A percentile compares a stretch with the other conserved stretches of the same genome.
phyloP scores from a whole-genome alignment of 106 monocot genomes.

The Allium fistulosum region DNA sequence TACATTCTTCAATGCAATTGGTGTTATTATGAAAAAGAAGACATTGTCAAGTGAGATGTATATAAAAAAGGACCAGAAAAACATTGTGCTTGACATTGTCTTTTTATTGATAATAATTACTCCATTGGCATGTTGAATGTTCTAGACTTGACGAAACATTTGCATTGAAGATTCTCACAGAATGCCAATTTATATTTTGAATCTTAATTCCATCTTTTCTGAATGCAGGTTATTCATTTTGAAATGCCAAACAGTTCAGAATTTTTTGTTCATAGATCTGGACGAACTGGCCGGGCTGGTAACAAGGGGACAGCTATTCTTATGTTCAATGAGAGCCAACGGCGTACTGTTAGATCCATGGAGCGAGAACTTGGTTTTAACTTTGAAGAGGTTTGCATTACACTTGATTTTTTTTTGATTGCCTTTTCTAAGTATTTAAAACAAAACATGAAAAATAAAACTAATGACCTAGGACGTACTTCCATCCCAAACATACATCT shows the following conservation, averaged over 20 bases:
- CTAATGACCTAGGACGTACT: background rate
- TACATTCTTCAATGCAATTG: too few relatives aligned
- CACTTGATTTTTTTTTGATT: background rate
- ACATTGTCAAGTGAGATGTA: too few relatives aligned
- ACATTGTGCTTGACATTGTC: too few relatives aligned
- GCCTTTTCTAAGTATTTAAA: background rate
- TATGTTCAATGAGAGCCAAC: slow-evolving; percentile 33
- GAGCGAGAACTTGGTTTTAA: slow-evolving; percentile 27
- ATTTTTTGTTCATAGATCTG: slow-evolving; percentile 44
- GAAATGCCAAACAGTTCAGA: slow-evolving; percentile 38
- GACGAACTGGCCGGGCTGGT: slow-evolving; percentile 46
- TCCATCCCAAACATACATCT: background rate
- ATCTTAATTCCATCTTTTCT: background rate
- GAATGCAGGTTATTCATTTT: slow-evolving; percentile 39
- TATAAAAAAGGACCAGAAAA: too few relatives aligned
- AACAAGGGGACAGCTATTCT: slow-evolving; percentile 34
- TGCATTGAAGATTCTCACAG: background rate
- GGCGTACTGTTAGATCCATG: slow-evolving; percentile 21
- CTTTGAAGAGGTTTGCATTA: slow-evolving; percentile 23
- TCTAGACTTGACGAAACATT: too few relatives aligned
- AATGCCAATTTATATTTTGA: background rate
- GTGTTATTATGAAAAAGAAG: too few relatives aligned
- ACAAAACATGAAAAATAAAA: background rate
- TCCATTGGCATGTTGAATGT: too few relatives aligned
- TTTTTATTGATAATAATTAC: too few relatives aligned